phyloP scores from a whole-genome alignment of 2,329 filamentous ascomycete genomes.

The Arthrobotrys pseudoclavata region DNA sequence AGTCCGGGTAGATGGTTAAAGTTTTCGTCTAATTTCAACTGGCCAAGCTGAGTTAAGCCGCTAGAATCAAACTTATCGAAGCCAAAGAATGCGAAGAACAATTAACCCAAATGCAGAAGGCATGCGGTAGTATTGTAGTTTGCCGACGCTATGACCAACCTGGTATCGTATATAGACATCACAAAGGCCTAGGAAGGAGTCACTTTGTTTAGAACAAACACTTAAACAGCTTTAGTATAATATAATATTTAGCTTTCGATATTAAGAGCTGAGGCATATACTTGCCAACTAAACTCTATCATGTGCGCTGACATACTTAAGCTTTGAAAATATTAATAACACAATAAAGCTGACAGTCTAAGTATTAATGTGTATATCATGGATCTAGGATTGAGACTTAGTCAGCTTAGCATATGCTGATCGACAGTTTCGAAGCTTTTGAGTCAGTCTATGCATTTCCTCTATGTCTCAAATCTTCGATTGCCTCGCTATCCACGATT shows the following conservation, averaged over 20 bases:
- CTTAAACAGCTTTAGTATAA: too few relatives aligned
- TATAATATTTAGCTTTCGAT: background rate
- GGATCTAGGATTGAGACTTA: slow-evolving; percentile 10
- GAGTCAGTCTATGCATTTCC: background rate
- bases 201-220: too few relatives aligned
- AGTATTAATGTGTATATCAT: background rate
- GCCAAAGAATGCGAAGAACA: background rate
- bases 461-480: background rate
- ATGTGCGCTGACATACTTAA: background rate
- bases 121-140: background rate
- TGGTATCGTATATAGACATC: too few relatives aligned
- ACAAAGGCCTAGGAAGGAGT: too few relatives aligned
- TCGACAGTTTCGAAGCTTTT: background rate
- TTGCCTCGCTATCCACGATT: slow-evolving; percentile 2
- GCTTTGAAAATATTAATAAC: background rate
- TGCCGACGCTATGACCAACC: background rate
- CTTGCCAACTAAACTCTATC: background rate
- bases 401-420: background rate
- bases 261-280: background rate
- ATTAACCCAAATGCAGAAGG: background rate
- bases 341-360: slow-evolving; percentile 3
- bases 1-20: background rate
- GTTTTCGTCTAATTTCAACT: background rate
- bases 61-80: background rate
- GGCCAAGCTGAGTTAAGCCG: background rate